A percentile compares a stretch with the other conserved stretches of the same genome.
These are phyloP conservation scores for Phytomonas francai DNA, from an alignment of 208 protist genomes.

Conservation along the genomic window DNA sequence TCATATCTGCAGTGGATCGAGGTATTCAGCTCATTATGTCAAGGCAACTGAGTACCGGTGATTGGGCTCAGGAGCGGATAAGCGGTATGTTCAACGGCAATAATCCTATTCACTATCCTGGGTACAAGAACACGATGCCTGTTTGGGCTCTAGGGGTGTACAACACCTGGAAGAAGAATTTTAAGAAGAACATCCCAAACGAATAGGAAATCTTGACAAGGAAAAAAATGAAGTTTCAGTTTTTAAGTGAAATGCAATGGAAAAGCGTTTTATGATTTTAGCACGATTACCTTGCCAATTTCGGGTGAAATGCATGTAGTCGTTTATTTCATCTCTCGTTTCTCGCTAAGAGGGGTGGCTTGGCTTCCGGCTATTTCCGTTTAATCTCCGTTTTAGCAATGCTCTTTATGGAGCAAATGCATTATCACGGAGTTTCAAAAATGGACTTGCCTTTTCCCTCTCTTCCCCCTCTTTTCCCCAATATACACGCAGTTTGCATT, in stretches of 20 bases:
- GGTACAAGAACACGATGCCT: conserved; percentile 95
- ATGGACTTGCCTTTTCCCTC: background rate
- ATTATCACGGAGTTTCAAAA: background rate
- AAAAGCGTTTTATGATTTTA: background rate
- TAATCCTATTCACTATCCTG: conserved; percentile 96
- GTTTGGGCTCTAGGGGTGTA: conserved; percentile 95
- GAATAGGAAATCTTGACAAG: background rate
- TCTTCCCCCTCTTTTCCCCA: too few relatives aligned
- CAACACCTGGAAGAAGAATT: conserved; percentile 48
- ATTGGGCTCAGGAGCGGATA: conserved; percentile 92
- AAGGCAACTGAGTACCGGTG: conserved; percentile 74
- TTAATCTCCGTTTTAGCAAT: background rate
- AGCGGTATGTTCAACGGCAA: conserved; percentile 97
- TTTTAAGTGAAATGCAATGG: background rate
- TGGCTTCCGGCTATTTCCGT: background rate
- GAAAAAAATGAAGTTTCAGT: background rate
- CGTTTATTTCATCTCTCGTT: background rate
- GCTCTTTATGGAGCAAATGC: background rate
- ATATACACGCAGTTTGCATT: too few relatives aligned
- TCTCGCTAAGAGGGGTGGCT: background rate
- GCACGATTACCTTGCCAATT: background rate
- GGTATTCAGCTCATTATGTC: conserved; percentile 83
- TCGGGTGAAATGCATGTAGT: background rate
- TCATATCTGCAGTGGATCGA: conserved; percentile 59
- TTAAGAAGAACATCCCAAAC: background rate